Conservation (phyloP, 768 basidiomycete species). For the Cystobasidium tubakii region DNA sequence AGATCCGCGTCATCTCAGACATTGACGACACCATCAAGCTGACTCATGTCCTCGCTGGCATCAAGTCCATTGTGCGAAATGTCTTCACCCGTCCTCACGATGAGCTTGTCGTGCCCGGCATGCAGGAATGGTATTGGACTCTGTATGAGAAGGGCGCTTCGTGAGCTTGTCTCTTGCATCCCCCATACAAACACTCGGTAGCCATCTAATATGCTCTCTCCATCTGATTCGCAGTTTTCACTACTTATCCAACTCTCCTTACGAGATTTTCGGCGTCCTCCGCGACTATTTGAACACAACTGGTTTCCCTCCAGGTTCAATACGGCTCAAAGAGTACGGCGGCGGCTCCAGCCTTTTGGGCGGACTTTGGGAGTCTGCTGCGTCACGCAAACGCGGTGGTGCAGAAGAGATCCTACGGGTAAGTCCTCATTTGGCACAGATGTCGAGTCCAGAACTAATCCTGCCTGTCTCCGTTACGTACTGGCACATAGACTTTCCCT, state of each 20-base stretch:
- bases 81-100: conserved; percentile 80
- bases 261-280: conserved; percentile 69
- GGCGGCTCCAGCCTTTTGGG: conserved; percentile 70
- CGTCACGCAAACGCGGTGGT: conserved; percentile 68
- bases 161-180: conserved; percentile 53
- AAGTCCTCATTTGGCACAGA: conserved; percentile 46
- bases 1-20: conserved; percentile 69
- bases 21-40: conserved; percentile 88
- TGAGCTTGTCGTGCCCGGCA: conserved; percentile 69
- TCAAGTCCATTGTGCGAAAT: conserved; percentile 75
- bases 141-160: conserved; percentile 56
- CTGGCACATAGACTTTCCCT: background rate
- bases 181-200: conserved; percentile 63
- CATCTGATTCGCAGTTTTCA: conserved; percentile 1
- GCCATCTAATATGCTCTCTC: conserved; percentile 46
- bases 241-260: conserved; percentile 24
- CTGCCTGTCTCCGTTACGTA: conserved; percentile 52
- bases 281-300: conserved; percentile 68
- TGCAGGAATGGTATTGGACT: conserved; percentile 47
- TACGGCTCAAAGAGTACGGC: conserved; percentile 63
- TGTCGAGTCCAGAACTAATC: too few species aligned
- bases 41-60: conserved; percentile 70
- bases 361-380: conserved; percentile 73
- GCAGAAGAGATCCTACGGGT: conserved; percentile 55
- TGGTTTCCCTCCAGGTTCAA: conserved; percentile 61